Evolutionary conservation across 202 grass and related monocot genomes (phyloP), one percentile per base, ranked within the genome.

Genomic region (Bolboschoenoplectus hybrid): DNA sequence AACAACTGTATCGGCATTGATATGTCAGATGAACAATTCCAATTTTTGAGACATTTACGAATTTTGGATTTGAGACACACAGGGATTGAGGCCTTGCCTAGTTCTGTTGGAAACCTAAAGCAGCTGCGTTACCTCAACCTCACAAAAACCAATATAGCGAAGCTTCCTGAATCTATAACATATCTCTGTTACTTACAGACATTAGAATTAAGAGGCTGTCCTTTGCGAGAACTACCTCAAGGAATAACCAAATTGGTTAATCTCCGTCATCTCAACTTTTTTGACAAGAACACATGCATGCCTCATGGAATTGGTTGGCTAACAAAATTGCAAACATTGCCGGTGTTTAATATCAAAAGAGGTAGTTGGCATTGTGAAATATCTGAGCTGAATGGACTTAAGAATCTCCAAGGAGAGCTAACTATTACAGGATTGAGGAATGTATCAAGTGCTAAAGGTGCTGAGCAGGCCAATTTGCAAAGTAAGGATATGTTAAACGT

Each of bases 151-250:
- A 84, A 45, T 9, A 66, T 83, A 17, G 1, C 45, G 36, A 51
- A n/a, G 35, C 63, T 88, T 66, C 86, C 86, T 11, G 55, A 88
- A 56, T 88, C 86, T 64, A 13, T 88, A 2, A 44, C 43, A 19
- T 47, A 16, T 19, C 67, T 88, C 6, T 41, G 62, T 61, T 75
- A 83, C 40, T 44, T 88, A 20, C 67, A 83, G 3, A 84, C 56
- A n/a, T 40, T 84, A 26, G 80, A 84, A 17, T 40, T 88, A 51
- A 32, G 38, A 51, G 36, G 74, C 9, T 74, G 86, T 9, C 2
- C 3, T 19, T 40, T 77, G 19, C 69, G 45, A 44, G 55, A 35
- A 40, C 46, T 88, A 63, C 86, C 86, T 8, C 19, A 66, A 74
- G 69, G 80, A 17, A 78, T 77, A 20, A 66, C 13, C 26, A 81